phyloP scores from a whole-genome alignment of 371 early-diverging fungal species.

The Cladochytrium tenue region DNA sequence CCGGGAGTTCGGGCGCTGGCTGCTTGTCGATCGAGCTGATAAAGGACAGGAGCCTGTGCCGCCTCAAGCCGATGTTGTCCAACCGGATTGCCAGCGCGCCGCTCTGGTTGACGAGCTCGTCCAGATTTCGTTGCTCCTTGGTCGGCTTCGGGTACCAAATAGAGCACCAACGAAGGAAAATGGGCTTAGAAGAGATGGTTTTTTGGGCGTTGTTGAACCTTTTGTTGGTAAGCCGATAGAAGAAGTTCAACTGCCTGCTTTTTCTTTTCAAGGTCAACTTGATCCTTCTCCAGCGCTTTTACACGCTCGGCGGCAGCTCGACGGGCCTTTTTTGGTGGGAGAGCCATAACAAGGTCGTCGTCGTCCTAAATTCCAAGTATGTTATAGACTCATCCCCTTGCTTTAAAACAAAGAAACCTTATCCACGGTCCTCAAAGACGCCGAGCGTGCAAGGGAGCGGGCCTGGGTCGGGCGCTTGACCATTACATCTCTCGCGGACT shows the following conservation, averaged over 20 bases:
- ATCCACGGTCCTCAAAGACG: slow-evolving; percentile 7
- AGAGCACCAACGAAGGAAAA: not conserved
- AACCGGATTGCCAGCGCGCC: slow-evolving; percentile 16
- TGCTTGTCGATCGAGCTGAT: slow-evolving; percentile 35
- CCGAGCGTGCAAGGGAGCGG: slow-evolving; percentile 2
- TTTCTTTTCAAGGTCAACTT: slow-evolving; percentile 37
- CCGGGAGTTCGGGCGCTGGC: slow-evolving; percentile 32
- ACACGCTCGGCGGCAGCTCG: slow-evolving; percentile 37
- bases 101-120: slow-evolving; percentile 33
- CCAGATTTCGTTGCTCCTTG: slow-evolving; percentile 27
- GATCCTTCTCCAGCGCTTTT: slow-evolving; percentile 39
- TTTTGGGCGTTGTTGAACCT: slow-evolving; percentile 6
- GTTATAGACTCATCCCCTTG: not conserved
- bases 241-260: slow-evolving; percentile 33
- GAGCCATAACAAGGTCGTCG: slow-evolving; percentile 33
- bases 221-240: slow-evolving; percentile 25
- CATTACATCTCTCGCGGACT: slow-evolving; percentile 19
- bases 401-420: not conserved
- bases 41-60: slow-evolving; percentile 30
- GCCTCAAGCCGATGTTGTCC: slow-evolving; percentile 22
- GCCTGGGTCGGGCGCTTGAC: slow-evolving; percentile 10
- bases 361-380: slow-evolving; percentile 21
- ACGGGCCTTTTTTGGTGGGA: slow-evolving; percentile 35
- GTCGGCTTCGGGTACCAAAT: not conserved
- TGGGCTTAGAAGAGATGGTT: not conserved